Evolutionary conservation across 805 yeast species (phyloP).

Genomic region (Lachancea quebecensis): DNA sequence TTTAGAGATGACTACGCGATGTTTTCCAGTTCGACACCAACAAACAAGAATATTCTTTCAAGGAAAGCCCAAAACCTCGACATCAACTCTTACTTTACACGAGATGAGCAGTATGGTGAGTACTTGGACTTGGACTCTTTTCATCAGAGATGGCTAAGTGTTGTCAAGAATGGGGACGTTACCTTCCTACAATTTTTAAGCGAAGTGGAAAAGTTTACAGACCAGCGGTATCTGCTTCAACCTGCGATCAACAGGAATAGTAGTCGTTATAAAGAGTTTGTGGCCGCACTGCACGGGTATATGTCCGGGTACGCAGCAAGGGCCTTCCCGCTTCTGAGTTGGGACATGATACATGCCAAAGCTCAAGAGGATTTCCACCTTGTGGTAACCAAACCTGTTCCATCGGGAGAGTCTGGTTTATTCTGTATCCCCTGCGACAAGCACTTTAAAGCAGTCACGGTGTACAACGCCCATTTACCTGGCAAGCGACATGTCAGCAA

Average conservation of each 20-base stretch:
- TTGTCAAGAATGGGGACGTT: slow-evolving; percentile 32
- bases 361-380: slow-evolving; percentile 8
- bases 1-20: slow-evolving; percentile 28
- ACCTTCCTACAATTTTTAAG: slow-evolving; percentile 47
- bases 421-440: slow-evolving; percentile 63
- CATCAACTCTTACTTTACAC: slow-evolving; percentile 45
- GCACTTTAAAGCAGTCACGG: slow-evolving; percentile 54
- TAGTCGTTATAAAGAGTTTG: slow-evolving; percentile 38
- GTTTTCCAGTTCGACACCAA: slow-evolving; percentile 18
- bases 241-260: slow-evolving; percentile 28
- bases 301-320: slow-evolving; percentile 41
- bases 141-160: slow-evolving; percentile 49
- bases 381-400: slow-evolving; percentile 18
- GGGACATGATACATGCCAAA: slow-evolving; percentile 21
- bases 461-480: slow-evolving; percentile 56
- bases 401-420: slow-evolving; percentile 21
- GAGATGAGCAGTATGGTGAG: slow-evolving; percentile 59
- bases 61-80: slow-evolving; percentile 43
- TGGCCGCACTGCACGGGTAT: slow-evolving; percentile 43
- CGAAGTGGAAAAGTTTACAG: slow-evolving; percentile 37
- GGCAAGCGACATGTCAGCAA: slow-evolving; percentile 74
- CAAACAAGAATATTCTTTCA: slow-evolving; percentile 36
- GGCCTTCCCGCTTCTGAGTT: slow-evolving; percentile 42
- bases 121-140: slow-evolving; percentile 48
- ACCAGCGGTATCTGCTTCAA: slow-evolving; percentile 19